Base-by-base conservation (phyloP, 2,329 filamentous ascomycete genomes). In the Sclerotinia sclerotiorum region DNA sequence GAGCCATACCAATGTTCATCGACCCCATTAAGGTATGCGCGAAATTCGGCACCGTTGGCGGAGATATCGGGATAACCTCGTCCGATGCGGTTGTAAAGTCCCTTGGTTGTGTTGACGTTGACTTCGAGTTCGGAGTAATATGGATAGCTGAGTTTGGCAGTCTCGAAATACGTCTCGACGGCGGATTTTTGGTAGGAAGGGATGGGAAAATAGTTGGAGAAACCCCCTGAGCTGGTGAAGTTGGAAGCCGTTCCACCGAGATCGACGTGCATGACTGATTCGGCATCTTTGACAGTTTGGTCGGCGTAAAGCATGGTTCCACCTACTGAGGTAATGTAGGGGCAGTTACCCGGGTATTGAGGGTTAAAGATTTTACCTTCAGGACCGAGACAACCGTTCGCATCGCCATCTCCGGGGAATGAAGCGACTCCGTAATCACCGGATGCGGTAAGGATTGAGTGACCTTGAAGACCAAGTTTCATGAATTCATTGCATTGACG, bases 251-350 rank as follows among this genome's bases (percentile, higher is more conserved):
- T 52, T 1, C 71, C 72, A 2, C 65, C 67, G 11, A 73, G 63
- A 44, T 75, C 42, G n/a, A 70, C 69, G 2, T 55, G 46, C 71
- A 74, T 73, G 55, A 73, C 74, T 21, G 70, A 70, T 67, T 76
- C 74, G 1, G 69, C 52, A 51, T 75, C 73, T 11, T 72, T 63
- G 19, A 73, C 57, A 76, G 79, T 74, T 85, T 83, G 24, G 82
- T 83, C 66, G 79, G 72, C 67, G 82, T 79, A 71, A 81, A 78
- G 73, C 79, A 79, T 5, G n/a, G 87, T 88, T 1, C 85, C 89
- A 8, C 90, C 90, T 1, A 92, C 85, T 2, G 84, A 80, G 0
- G 90, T 92, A 10, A 91, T 84, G 76, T 86, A 92, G 0, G 89
- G 89, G 73, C 90, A 92, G 0, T 84, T 84, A 0, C 84, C 85